Conservation (phyloP, 2,329 filamentous ascomycete genomes). For the Calonectria crousiana region DNA sequence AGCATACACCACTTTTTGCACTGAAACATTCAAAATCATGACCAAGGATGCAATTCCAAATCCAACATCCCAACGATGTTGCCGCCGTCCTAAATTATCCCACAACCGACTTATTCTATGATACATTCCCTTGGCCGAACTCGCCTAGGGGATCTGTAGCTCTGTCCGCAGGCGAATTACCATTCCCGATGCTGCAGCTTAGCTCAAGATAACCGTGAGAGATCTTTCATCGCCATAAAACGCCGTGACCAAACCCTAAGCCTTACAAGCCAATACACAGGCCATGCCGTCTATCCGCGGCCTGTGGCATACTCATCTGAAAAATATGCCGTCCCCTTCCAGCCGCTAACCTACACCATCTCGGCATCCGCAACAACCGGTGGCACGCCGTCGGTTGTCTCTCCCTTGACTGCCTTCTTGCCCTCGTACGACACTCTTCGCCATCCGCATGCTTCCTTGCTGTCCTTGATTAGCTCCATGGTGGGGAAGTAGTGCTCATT, state of each 20-base stretch:
- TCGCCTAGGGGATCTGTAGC: constrained; percentile 18
- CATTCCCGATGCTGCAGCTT: constrained; percentile 33
- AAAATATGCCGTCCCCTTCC: neutral
- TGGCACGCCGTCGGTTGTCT: constrained; percentile 63
- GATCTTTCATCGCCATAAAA: constrained; percentile 54
- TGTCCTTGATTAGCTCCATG: constrained; percentile 77
- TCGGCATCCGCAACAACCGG: constrained; percentile 57
- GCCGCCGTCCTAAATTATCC: constrained; percentile 11
- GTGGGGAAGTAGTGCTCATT: constrained; percentile 95
- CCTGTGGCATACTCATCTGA: neutral
- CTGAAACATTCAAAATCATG: neutral
- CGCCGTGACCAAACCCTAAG: constrained; percentile 44
- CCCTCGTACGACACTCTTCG: constrained; percentile 72
- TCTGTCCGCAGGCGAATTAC: constrained; percentile 12
- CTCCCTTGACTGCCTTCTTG: constrained; percentile 64
- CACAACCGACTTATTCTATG: constrained; percentile 17
- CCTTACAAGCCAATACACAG: constrained; percentile 24
- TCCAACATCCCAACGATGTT: constrained; percentile 8
- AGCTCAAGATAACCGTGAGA: constrained; percentile 50
- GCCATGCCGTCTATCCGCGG: constrained; percentile 5
- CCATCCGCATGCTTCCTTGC: constrained; percentile 71
- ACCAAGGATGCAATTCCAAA: constrained; percentile 5
- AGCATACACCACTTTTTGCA: too few relatives aligned
- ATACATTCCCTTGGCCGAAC: constrained; percentile 23
- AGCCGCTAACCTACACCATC: constrained; percentile 50